phyloP scores from a whole-genome alignment of 2,329 filamentous ascomycete genomes.

The Talaromyces sp. region DNA sequence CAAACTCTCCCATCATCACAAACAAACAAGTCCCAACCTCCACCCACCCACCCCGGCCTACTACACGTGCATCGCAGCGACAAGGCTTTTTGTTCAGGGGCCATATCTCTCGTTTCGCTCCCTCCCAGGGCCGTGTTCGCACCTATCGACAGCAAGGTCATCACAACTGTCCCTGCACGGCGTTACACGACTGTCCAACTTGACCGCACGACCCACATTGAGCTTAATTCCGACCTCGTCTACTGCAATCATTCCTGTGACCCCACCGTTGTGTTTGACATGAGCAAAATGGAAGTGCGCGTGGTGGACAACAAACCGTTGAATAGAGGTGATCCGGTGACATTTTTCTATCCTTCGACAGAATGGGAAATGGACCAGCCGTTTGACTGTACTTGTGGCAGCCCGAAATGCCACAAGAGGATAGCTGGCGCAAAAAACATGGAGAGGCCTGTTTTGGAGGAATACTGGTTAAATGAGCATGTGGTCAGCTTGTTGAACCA shows the following conservation, averaged over 20 bases:
- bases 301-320: constrained; percentile 34
- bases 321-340: constrained; percentile 37
- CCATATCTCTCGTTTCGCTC: constrained; percentile 45
- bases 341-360: constrained; percentile 47
- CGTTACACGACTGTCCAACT: constrained; percentile 51
- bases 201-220: constrained; percentile 45
- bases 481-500: constrained; percentile 28
- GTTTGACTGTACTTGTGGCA: constrained; percentile 39
- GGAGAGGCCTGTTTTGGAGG: constrained; percentile 23
- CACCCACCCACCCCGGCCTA: constrained; percentile 14
- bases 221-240: constrained; percentile 52
- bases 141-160: constrained; percentile 36
- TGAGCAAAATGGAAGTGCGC: constrained; percentile 36
- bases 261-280: constrained; percentile 51
- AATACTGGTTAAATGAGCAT: constrained; percentile 41
- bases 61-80: constrained; percentile 4
- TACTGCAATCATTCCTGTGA: constrained; percentile 54
- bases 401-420: constrained; percentile 29
- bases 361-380: constrained; percentile 47
- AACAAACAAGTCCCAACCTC: background rate
- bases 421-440: constrained; percentile 38
- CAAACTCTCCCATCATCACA: background rate
- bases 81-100: constrained; percentile 35
- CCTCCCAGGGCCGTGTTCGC: constrained; percentile 47
- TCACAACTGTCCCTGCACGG: constrained; percentile 33